Conservation (phyloP, 345 rosid genomes). For the Trapa bicornis region DNA sequence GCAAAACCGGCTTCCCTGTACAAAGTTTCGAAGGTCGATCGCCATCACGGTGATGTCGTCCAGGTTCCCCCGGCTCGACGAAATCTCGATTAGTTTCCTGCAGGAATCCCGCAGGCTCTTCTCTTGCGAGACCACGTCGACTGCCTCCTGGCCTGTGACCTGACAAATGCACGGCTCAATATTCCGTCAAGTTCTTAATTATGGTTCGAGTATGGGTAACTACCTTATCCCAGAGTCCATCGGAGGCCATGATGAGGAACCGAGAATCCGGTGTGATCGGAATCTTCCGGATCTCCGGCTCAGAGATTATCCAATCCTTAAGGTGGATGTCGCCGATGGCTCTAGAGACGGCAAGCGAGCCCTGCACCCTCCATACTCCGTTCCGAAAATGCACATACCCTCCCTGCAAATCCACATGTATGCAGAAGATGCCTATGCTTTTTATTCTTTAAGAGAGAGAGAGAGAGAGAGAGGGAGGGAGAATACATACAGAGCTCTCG, state of each 20-base stretch:
- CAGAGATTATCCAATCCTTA: slow-evolving; percentile 43
- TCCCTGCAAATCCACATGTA: slow-evolving; percentile 21
- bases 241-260: slow-evolving; percentile 45
- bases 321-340: slow-evolving; percentile 40
- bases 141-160: slow-evolving; percentile 43
- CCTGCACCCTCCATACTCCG: slow-evolving; percentile 44
- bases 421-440: too few relatives aligned
- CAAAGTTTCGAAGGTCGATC: slow-evolving; percentile 24
- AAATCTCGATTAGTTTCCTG: slow-evolving; percentile 28
- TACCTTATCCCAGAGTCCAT: slow-evolving; percentile 57
- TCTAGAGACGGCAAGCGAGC: slow-evolving; percentile 41
- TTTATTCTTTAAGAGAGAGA: too few relatives aligned
- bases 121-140: slow-evolving; percentile 24
- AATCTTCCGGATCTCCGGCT: slow-evolving; percentile 27
- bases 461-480: too few relatives aligned
- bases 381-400: slow-evolving; percentile 31
- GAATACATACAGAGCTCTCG: slow-evolving; percentile 24
- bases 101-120: slow-evolving; percentile 17
- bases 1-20: too few relatives aligned
- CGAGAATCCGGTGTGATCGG: slow-evolving; percentile 24
- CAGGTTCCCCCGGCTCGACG: slow-evolving; percentile 31
- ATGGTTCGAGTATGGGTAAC: too few relatives aligned
- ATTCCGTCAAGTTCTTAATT: too few relatives aligned
- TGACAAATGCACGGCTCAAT: not conserved
- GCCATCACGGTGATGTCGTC: slow-evolving; percentile 46